Evolutionary conservation across 2,329 filamentous ascomycete species (phyloP).

Genomic region (Aureobasidium sp.): DNA sequence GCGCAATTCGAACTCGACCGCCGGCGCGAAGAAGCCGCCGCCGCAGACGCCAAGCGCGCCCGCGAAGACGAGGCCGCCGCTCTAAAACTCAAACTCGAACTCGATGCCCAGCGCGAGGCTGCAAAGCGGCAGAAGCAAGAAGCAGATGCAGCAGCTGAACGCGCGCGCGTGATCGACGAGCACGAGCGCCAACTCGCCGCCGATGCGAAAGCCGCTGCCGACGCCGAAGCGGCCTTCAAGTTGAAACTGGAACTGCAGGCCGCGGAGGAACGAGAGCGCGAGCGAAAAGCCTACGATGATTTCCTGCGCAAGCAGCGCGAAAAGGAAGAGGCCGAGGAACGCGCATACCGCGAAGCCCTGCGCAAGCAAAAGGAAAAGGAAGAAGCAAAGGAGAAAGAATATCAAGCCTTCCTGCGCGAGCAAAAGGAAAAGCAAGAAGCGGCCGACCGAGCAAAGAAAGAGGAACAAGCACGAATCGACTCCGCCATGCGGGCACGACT

Average conservation of each 20-base stretch:
- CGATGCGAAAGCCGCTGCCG: background rate
- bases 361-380: slow-evolving; percentile 25
- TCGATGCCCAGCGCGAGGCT: slow-evolving; percentile 12
- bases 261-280: slow-evolving; percentile 9
- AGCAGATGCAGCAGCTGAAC: slow-evolving; percentile 22
- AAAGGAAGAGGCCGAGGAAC: slow-evolving; percentile 17
- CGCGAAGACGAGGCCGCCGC: slow-evolving; percentile 31
- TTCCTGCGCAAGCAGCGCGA: background rate
- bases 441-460: slow-evolving; percentile 32
- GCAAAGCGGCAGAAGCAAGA: slow-evolving; percentile 27
- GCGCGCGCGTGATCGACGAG: slow-evolving; percentile 30
- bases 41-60: slow-evolving; percentile 22
- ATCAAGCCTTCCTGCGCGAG: slow-evolving; percentile 29
- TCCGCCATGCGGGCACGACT: slow-evolving; percentile 37
- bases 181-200: slow-evolving; percentile 21
- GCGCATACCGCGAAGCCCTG: background rate
- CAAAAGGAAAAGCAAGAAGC: slow-evolving; percentile 34
- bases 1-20: slow-evolving; percentile 25
- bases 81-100: slow-evolving; percentile 5
- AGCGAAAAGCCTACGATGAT: slow-evolving; percentile 14
- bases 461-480: slow-evolving; percentile 35
- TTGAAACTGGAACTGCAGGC: background rate
- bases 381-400: slow-evolving; percentile 35
- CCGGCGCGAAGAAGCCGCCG: background rate
- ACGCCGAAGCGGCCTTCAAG: background rate